phyloP scores from a whole-genome alignment of 805 yeast species.

The Priceomyces castillae region DNA sequence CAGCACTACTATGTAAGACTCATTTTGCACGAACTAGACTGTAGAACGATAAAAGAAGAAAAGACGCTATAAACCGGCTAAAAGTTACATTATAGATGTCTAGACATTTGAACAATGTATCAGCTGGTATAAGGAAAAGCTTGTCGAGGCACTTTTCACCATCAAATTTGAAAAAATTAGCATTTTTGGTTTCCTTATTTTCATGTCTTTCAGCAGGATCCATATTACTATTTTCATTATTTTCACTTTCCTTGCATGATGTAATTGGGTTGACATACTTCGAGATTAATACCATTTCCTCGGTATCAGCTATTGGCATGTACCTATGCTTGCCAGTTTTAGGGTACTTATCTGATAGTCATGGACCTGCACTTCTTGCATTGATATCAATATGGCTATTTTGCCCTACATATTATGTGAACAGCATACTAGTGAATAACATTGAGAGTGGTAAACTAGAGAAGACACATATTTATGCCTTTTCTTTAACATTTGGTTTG shows the following conservation, averaged over 20 bases:
- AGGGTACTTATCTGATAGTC: conserved; percentile 81
- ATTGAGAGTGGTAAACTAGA: conserved; percentile 1
- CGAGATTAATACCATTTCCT: conserved; percentile 66
- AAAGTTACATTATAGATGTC: conserved; percentile 6
- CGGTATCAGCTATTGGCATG: conserved; percentile 74
- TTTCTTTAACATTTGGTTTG: conserved; percentile 50
- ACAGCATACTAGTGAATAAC: conserved; percentile 22
- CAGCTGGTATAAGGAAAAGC: conserved; percentile 30
- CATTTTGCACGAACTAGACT: not conserved
- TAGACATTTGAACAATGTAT: conserved; percentile 9
- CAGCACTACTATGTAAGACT: not conserved
- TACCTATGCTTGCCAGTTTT: conserved; percentile 79
- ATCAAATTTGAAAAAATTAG: conserved; percentile 41
- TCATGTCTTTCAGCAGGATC: conserved; percentile 81
- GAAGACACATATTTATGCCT: conserved; percentile 16
- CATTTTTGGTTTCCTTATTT: conserved; percentile 56
- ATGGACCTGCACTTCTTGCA: conserved; percentile 75
- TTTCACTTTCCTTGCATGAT: conserved; percentile 63
- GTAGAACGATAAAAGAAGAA: too few relatives aligned
- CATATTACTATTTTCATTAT: conserved; percentile 76
- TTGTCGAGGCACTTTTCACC: conserved; percentile 43
- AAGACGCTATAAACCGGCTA: not conserved
- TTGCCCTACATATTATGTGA: conserved; percentile 61
- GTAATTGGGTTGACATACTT: conserved; percentile 62
- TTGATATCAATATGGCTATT: conserved; percentile 58